A percentile compares a stretch with the other conserved stretches of the same genome.
phyloP scores from a whole-genome alignment of 2,329 filamentous ascomycete species.

The Huntiella abstrusa region DNA sequence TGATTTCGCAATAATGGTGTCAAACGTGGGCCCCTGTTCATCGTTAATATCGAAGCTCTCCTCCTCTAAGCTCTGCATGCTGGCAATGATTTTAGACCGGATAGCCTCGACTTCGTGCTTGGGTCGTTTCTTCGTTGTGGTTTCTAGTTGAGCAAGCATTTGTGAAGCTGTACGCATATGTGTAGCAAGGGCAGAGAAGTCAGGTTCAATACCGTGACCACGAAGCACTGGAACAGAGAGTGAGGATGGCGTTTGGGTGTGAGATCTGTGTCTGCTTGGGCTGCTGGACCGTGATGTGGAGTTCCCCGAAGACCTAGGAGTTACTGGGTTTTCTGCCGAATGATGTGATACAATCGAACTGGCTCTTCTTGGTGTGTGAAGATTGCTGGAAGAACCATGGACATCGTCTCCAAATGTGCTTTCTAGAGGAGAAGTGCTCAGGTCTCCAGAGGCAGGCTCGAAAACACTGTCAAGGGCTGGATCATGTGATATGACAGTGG shows the following conservation, averaged over 20 bases:
- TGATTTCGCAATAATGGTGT: conserved; percentile 61
- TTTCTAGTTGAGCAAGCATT: conserved; percentile 69
- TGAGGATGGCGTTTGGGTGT: conserved; percentile 30
- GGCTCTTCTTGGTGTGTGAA: conserved; percentile 16
- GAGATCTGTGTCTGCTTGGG: conserved; percentile 27
- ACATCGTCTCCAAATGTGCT: conserved; percentile 35
- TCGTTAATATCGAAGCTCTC: conserved; percentile 67
- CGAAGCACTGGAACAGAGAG: conserved; percentile 17
- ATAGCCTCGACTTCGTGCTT: conserved; percentile 68
- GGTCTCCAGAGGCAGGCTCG: conserved; percentile 61
- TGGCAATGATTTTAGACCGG: conserved; percentile 70
- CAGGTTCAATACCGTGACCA: conserved; percentile 47
- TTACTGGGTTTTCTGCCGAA: conserved; percentile 28
- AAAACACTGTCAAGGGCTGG: conserved; percentile 53
- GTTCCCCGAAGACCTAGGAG: conserved; percentile 50
- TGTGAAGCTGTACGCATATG: conserved; percentile 78
- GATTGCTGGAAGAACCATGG: background rate
- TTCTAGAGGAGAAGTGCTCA: conserved; percentile 54
- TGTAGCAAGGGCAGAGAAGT: conserved; percentile 65
- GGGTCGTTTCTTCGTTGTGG: conserved; percentile 62
- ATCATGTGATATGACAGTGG: conserved; percentile 22
- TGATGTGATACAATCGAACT: conserved; percentile 19
- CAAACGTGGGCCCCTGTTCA: conserved; percentile 54
- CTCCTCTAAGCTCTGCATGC: conserved; percentile 75
- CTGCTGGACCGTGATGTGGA: conserved; percentile 51